Base-by-base conservation (phyloP, 768 basidiomycete genomes). In the Rhizopogon vulgaris region DNA sequence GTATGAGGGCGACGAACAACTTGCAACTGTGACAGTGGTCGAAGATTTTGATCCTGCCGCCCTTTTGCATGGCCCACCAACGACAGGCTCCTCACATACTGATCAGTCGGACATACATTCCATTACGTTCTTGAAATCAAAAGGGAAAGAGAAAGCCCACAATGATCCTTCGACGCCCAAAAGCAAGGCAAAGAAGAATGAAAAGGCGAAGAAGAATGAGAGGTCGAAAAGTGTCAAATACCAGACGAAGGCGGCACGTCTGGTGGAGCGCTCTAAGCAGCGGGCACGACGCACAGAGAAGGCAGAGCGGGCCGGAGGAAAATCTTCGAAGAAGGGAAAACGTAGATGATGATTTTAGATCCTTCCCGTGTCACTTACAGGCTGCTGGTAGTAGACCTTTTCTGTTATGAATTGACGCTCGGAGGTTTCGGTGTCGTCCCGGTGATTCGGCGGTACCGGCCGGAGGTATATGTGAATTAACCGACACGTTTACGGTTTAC, bases 11-110 rank as follows among this genome's bases (percentile, higher is more conserved):
- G 90, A 92, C 60, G 85, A 94, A 62, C 78, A 85, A 54, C 75
- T 90, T 30, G 90, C 94, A 41, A 91, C 88, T 15, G 93, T 96
- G 41, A 94, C 92, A 14, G 84, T 96, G 46, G 84, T 90, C 12
- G 90, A 96, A 64, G 91, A 96, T 65, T 90, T 95, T 65, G 90
- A 94, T 65, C 82, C 88, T 18, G 77, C 80, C 60, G 68, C 74
- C 40, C 67, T 84, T 63, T 73, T 79, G 30, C 77, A 82, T 56
- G 82, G 74, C 6, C 69, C 73, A 37, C 57, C 66, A n/a, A 52
- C 46, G 39, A 41, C 51, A 12, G 50, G 49, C n/a, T 15, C 25
- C 22, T 36, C 52, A 24, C 38, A 49, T 7, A 4, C 11, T 36
- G 36, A 38, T 40, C 30, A 3, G 22, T 22, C 25, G 17, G 38